These are phyloP conservation scores for Selaginella tamariscina DNA, from an alignment of 75 land plant genomes.

Conservation along the genomic window DNA sequence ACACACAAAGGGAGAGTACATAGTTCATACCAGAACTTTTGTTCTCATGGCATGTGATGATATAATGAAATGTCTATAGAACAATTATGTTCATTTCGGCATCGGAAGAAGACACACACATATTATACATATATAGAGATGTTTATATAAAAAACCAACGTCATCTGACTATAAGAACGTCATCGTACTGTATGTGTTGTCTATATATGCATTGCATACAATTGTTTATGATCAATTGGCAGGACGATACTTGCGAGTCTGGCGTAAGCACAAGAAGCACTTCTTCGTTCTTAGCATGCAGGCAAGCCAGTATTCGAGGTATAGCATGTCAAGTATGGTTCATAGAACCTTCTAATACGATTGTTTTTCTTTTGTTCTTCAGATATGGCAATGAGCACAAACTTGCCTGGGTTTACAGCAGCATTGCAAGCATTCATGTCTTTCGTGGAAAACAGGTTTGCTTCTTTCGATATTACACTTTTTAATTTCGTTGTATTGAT, in stretches of 20 bases:
- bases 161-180: neutral
- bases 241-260: constrained; percentile 90
- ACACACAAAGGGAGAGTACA: neutral
- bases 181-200: neutral
- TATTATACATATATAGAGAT: neutral
- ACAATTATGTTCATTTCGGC: neutral
- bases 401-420: constrained; percentile 95
- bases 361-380: neutral
- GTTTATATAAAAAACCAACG: neutral
- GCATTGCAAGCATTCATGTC: constrained; percentile 96
- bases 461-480: too few relatives aligned
- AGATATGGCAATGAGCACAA: constrained; percentile 98
- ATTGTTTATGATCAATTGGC: neutral
- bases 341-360: neutral
- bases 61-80: neutral
- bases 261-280: constrained; percentile 95
- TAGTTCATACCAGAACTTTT: neutral
- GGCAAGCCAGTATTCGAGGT: constrained; percentile 99
- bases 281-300: constrained; percentile 77
- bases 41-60: neutral
- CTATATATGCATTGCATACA: neutral
- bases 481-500: neutral
- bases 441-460: constrained; percentile 86
- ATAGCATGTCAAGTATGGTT: constrained; percentile 27
- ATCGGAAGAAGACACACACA: neutral